These are phyloP conservation scores for Ramaria sp. DNA, from an alignment of 768 basidiomycete species.

Conservation along the genomic window DNA sequence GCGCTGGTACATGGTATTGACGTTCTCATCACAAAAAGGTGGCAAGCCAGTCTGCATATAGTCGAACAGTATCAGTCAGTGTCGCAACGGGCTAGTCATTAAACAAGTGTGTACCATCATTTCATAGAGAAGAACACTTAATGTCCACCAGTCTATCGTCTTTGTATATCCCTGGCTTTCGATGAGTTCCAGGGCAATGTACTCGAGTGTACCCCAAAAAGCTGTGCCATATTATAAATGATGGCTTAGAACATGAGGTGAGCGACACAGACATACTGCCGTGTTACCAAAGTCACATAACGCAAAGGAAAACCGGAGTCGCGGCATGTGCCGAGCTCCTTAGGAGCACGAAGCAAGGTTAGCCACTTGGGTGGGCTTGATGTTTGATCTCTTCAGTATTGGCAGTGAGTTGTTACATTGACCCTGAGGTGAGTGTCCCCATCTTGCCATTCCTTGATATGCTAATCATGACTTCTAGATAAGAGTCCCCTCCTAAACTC, in stretches of 20 bases:
- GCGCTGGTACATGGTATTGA: conserved; percentile 94
- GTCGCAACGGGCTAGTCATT: conserved; percentile 9
- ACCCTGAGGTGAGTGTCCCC: no score
- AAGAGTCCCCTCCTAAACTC: no score
- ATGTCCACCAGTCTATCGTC: conserved; percentile 99
- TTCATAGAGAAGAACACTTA: conserved; percentile 91
- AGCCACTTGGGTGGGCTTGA: no score
- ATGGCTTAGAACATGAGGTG: conserved; percentile 2
- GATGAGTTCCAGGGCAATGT: conserved; percentile 94
- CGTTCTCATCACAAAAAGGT: conserved; percentile 98
- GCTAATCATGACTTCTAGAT: no score
- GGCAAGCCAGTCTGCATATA: conserved; percentile 75
- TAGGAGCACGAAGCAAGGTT: no score
- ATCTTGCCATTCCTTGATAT: no score
- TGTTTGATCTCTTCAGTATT: no score
- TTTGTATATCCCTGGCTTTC: conserved; percentile 96
- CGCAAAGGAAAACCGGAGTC: no score
- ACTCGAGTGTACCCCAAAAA: conserved; percentile 98
- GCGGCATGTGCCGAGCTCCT: no score
- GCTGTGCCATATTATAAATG: conserved; percentile 31
- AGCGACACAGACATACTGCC: conserved; percentile 6
- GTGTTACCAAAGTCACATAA: conserved; percentile 84
- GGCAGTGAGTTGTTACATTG: no score
- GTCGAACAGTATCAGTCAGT: conserved; percentile 7
- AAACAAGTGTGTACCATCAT: conserved; percentile 59